Evolutionary conservation across 768 basidiomycete genomes (phyloP), one percentile per base, ranked within the genome.

Genomic region (Mycena sanguinolenta): DNA sequence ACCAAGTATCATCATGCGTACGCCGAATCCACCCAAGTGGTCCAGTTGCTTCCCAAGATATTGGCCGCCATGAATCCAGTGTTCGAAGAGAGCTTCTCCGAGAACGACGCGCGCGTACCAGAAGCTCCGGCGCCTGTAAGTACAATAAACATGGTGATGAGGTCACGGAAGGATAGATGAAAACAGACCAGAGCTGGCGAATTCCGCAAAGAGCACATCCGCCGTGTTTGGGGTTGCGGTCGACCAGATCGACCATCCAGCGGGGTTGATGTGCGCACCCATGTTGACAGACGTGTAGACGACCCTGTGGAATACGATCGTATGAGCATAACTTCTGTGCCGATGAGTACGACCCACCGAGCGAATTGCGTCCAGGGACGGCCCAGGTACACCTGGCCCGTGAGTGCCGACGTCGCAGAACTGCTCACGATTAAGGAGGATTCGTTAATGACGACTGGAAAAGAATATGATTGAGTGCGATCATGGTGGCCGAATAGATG

Each of bases 171-270:
- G 32, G 10, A 34, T 4, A 34, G 32, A 10, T 34, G 10, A 34
- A 34, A 10, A 34, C 32, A 34, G 32, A 77, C 78, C 78, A 0
- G 72, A 75, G 59, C 58, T 78, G 9, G 59, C 72, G 28, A 59
- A 77, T 66, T 79, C 78, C 13, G 72, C 77, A 52, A 77, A 78
- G 9, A 69, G 58, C n/a, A 79, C 76, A 42, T 77, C 73, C 8
- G 58, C 70, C 16, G 78, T 79, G 59, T 78, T 79, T 17, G 78
- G 78, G 19, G 73, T 75, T 0, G 76, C 52, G n/a, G 72, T 64
- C 10, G 68, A 74, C 78, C 78, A 79, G 28, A 73, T 60, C 50
- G 69, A 69, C 78, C 77, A 79, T 0, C 78, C 77, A 2, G 78
- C 76, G 19, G 54, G 21, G 73, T 79, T 79, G 63, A 79, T 78